Evolutionary conservation across 1,284 basidiomycete genomes (phyloP).

Genomic region (Xerocomus amazonicus): DNA sequence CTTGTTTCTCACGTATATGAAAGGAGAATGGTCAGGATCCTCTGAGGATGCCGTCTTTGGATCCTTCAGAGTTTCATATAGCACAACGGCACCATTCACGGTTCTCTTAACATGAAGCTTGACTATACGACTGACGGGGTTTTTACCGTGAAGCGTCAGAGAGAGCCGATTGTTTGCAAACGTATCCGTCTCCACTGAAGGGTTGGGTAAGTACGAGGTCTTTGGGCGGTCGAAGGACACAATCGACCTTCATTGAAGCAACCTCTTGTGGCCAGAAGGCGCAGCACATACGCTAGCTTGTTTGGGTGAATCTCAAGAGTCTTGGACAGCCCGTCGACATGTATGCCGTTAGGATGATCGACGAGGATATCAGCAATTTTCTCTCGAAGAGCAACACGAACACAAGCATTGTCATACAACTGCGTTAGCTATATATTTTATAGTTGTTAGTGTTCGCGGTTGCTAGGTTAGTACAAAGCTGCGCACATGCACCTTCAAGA

Average conservation of each 20-base stretch:
- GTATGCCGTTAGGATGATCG: slow-evolving; percentile 30
- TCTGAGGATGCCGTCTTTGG: slow-evolving; percentile 23
- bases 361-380: slow-evolving; percentile 31
- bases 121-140: slow-evolving; percentile 22
- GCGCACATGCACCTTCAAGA: slow-evolving; percentile 33
- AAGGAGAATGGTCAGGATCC: slow-evolving; percentile 20
- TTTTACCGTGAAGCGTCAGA: slow-evolving; percentile 27
- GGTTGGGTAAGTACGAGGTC: neutral
- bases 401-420: slow-evolving; percentile 29
- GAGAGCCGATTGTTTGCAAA: slow-evolving; percentile 38
- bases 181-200: slow-evolving; percentile 26
- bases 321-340: slow-evolving; percentile 30
- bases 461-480: too few relatives aligned
- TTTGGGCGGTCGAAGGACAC: neutral
- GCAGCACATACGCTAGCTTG: slow-evolving; percentile 34
- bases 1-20: slow-evolving; percentile 18
- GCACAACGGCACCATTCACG: slow-evolving; percentile 22
- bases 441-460: too few relatives aligned
- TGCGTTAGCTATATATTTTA: slow-evolving; percentile 29
- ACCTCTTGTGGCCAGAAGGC: slow-evolving; percentile 36
- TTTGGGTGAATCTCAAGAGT: slow-evolving; percentile 23
- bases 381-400: slow-evolving; percentile 28
- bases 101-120: slow-evolving; percentile 21
- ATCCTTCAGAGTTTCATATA: slow-evolving; percentile 30
- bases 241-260: slow-evolving; percentile 35